Evolutionary conservation across 345 rosid species (phyloP).

Genomic region (Alliaria petiolata): DNA sequence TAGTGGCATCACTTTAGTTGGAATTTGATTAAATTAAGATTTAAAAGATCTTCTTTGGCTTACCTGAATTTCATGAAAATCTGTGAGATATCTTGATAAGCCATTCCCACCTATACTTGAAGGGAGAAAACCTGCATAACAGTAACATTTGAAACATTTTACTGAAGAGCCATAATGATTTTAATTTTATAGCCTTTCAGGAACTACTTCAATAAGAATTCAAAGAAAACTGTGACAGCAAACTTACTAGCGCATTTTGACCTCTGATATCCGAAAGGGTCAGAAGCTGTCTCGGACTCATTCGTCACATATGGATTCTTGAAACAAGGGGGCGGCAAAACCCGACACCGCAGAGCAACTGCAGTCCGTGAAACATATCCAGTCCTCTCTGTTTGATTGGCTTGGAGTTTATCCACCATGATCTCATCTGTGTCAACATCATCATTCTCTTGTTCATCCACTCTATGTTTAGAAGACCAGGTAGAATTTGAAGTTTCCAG

Average conservation of each 20-base stretch:
- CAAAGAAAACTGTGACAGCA: not conserved
- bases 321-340: slow-evolving; percentile 93
- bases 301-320: slow-evolving; percentile 75
- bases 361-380: slow-evolving; percentile 84
- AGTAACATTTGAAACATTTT: not conserved
- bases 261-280: slow-evolving; percentile 77
- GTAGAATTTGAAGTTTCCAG: slow-evolving; percentile 42
- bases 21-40: not conserved
- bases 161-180: not conserved
- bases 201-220: not conserved
- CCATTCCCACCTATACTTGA: slow-evolving; percentile 64
- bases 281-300: slow-evolving; percentile 48
- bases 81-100: slow-evolving; percentile 86
- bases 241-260: slow-evolving; percentile 78
- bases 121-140: slow-evolving; percentile 60
- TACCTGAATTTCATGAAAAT: slow-evolving; percentile 96
- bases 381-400: slow-evolving; percentile 33
- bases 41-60: not conserved
- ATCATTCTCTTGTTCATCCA: slow-evolving; percentile 47
- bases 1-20: not conserved
- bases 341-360: slow-evolving; percentile 78
- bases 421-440: slow-evolving; percentile 40
- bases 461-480: slow-evolving; percentile 40
- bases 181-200: not conserved
- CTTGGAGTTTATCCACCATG: slow-evolving; percentile 34